Conservation (phyloP, 257 asterid genomes). For the Thymus mandschuricus region DNA sequence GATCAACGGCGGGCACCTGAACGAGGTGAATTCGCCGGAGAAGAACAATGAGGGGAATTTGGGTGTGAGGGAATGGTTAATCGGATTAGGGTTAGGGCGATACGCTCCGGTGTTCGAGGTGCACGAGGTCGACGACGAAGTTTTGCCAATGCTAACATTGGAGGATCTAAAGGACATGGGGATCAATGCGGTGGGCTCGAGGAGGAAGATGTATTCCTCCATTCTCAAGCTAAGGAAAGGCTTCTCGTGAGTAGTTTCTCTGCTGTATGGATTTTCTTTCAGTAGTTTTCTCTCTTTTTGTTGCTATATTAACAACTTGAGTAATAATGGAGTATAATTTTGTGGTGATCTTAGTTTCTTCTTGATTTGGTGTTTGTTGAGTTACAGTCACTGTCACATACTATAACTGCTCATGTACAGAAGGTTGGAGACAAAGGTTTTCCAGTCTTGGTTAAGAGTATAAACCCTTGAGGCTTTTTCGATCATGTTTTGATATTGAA, state of each 20-base stretch:
- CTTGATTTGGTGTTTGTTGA: conserved; percentile 18
- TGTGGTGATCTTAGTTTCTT: conserved; percentile 38
- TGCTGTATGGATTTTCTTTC: conserved; percentile 37
- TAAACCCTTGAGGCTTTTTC: conserved; percentile 19
- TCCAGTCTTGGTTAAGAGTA: conserved; percentile 31
- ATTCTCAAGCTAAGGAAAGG: conserved; percentile 71
- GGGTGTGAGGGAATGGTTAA: conserved; percentile 87
- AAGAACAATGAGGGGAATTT: conserved; percentile 49
- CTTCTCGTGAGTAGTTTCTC: conserved; percentile 55
- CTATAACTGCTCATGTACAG: conserved; percentile 41
- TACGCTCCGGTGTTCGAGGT: conserved; percentile 79
- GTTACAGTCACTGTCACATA: conserved; percentile 35
- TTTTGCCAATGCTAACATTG: conserved; percentile 75
- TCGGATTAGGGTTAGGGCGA: conserved; percentile 74
- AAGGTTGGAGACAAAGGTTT: conserved; percentile 36
- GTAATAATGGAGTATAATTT: conserved; percentile 43
- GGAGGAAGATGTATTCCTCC: conserved; percentile 79
- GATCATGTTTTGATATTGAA: not conserved
- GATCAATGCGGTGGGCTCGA: conserved; percentile 82
- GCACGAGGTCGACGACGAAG: conserved; percentile 93
- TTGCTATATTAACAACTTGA: conserved; percentile 38
- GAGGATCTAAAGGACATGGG: conserved; percentile 99
- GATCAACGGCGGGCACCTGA: conserved; percentile 52
- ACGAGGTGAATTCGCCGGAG: conserved; percentile 60
- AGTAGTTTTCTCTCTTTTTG: conserved; percentile 31